Conservation (phyloP, 2,329 filamentous ascomycete genomes). For the Conoideocrella luteorostrata region DNA sequence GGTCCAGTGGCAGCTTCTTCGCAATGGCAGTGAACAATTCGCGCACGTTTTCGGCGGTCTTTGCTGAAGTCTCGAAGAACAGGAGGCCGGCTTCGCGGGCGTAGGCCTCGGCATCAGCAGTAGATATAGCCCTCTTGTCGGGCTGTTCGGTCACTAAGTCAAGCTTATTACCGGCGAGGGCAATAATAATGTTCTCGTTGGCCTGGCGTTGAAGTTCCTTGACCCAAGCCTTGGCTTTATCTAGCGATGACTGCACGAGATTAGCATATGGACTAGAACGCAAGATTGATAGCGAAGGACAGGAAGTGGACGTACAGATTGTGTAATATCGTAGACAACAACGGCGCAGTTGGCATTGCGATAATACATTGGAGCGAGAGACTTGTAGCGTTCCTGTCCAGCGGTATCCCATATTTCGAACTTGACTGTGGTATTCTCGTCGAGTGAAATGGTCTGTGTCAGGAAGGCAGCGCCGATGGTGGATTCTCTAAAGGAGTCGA, state of each 20-base stretch:
- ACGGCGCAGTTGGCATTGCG: conserved; percentile 98
- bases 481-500: conserved; percentile 93
- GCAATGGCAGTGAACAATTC: conserved; percentile 97
- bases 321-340: conserved; percentile 98
- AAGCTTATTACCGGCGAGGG: conserved; percentile 94
- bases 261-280: not conserved
- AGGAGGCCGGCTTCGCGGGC: conserved; percentile 87
- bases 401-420: conserved; percentile 99
- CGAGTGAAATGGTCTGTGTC: conserved; percentile 96
- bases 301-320: conserved; percentile 66
- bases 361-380: conserved; percentile 98
- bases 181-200: conserved; percentile 99
- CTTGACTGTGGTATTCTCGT: conserved; percentile 97
- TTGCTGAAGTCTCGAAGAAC: conserved; percentile 98
- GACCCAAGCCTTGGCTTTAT: conserved; percentile 99
- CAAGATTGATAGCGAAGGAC: not conserved
- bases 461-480: conserved; percentile 98
- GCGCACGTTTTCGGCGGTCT: conserved; percentile 91
- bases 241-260: conserved; percentile 69
- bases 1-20: conserved; percentile 94
- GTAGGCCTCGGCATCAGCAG: conserved; percentile 90
- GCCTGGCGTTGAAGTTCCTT: conserved; percentile 98
- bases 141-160: conserved; percentile 92
- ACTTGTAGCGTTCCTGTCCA: conserved; percentile 98
- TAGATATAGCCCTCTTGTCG: conserved; percentile 87